These are phyloP conservation scores for Quercus aquifolioides DNA, from an alignment of 306 rosid species.

Conservation along the genomic window DNA sequence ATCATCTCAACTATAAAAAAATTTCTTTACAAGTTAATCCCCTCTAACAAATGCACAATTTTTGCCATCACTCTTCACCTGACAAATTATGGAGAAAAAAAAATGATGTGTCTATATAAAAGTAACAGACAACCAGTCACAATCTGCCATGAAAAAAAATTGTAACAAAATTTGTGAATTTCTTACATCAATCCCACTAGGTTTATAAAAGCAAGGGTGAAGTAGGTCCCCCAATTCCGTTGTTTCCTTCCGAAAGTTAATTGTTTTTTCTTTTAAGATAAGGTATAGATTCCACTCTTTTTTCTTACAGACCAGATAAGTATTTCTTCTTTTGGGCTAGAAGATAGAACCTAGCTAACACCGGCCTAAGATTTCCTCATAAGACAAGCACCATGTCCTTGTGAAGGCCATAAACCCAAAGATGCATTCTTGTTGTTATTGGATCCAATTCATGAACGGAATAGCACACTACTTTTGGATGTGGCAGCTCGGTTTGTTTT, in stretches of 20 bases:
- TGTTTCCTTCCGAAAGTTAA: constrained; percentile 16
- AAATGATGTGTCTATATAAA: no score
- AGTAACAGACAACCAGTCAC: not conserved
- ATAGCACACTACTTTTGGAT: not conserved
- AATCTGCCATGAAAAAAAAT: no score
- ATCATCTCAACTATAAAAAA: not conserved
- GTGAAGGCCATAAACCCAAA: not conserved
- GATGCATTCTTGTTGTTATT: not conserved
- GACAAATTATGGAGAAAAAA: no score
- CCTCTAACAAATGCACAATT: not conserved
- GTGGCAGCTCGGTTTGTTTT: not conserved
- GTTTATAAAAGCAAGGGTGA: not conserved
- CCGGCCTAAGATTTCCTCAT: constrained; percentile 22
- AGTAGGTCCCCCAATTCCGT: not conserved
- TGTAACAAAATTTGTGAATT: no score
- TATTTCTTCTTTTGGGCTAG: not conserved
- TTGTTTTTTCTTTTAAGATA: constrained; percentile 1
- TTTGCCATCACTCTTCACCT: no score
- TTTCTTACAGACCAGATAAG: not conserved
- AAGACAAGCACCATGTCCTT: constrained; percentile 21
- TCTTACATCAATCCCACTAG: no score
- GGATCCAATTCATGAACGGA: not conserved
- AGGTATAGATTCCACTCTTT: constrained; percentile 37
- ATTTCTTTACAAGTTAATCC: not conserved
- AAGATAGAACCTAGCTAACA: constrained; percentile 22